Base-by-base conservation (phyloP, 2,329 filamentous ascomycete genomes). In the Xylaria sp. region DNA sequence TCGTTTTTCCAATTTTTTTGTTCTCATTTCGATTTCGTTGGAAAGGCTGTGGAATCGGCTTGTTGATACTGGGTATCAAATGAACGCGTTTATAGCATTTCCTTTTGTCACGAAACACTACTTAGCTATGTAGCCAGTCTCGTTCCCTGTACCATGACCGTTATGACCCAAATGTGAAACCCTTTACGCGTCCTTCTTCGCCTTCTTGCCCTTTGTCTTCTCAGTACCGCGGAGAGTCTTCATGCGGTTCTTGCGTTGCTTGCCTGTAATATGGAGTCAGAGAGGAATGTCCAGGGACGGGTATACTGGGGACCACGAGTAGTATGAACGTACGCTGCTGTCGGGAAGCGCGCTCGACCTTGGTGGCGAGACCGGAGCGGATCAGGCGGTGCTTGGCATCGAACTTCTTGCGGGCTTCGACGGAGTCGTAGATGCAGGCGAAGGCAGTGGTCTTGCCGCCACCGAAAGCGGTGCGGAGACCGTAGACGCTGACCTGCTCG, bases 361-460 rank as follows among this genome's bases (percentile, higher is more conserved):
- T 97, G 79, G 80, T 85, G 75, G 91, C 93, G 73, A 91, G 84
- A 76, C 93, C 94, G 77, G 96, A 91, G 72, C 94, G 88, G 79
- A 99, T 86, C 73, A 97, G 87, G 80, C 94, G 89, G 89, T 97
- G 97, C 82, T 89, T 89, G 74, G 94, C 94, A 88, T 99, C 94
- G 81, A 97, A 99, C 83, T 97, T 97, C 91, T 97, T 97, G 88
- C 99, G 88, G 74, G 92, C 91, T 86, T 99, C 94, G 76, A 87
- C 83, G 70, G 91, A 96, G 82, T 99, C 94, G 87, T 99, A 99
- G 83, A 99, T 65, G 57, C 63, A 91, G 70, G 92, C 94, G 78
- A 99, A 99, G 74, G 94, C 94, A 70, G 93, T 97, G 80, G 91
- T 96, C 90, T 99, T 99, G 85, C 94, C 94, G 78, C 94, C 94